Base-by-base conservation (phyloP, 129 eudicot species). In the Oenanthe sinensis region DNA sequence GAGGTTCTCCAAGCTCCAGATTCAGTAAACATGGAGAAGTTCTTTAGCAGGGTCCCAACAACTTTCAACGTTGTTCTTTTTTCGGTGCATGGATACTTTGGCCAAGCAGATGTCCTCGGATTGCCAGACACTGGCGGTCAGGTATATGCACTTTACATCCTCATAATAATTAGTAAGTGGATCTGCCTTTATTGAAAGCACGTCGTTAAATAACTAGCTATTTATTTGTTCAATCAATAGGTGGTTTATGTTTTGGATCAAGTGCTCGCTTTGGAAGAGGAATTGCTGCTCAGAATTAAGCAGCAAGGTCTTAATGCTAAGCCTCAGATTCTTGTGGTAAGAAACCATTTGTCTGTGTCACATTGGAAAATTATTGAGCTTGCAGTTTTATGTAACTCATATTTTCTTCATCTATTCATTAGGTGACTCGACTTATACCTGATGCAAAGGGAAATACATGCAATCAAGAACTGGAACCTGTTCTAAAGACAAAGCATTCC, bases 91-190 rank as follows among this genome's bases (percentile, higher is more conserved):
- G 99, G 99, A 68, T 96, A 92, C 76, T 96, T 96, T 77, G 99
- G 99, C 60, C 99, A 96, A 81, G 81, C 96, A 16, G 88, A 92
- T 79, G 99, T 96, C 77, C 99, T 96, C 55, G 99, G 99, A 60
- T 87, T 92, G 87, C 99, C 99, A 15, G 99, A 96, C 83, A 96
- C 97, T 0, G 99, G 97, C 11, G 99, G 99, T 20, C 97, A 96
- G 84, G 99, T 92, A 70, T 22, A 12, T 4, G 1, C 17, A 43
- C 44, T 16, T 50, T 63, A 62, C 50, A 60, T 49, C 36, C 63
- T 78, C 30, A 28, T 45, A 14, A 65, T 78, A 39, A 54, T n/a
- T 60, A 2, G 40, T 2, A 60, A 77, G 44, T 14, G 62, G 3
- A 62, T 12, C 19, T 76, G 44, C 46, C 6, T 14, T 33, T 11